Conservation (phyloP, 2,329 filamentous ascomycete species). For the Pseudonectria buxi region DNA sequence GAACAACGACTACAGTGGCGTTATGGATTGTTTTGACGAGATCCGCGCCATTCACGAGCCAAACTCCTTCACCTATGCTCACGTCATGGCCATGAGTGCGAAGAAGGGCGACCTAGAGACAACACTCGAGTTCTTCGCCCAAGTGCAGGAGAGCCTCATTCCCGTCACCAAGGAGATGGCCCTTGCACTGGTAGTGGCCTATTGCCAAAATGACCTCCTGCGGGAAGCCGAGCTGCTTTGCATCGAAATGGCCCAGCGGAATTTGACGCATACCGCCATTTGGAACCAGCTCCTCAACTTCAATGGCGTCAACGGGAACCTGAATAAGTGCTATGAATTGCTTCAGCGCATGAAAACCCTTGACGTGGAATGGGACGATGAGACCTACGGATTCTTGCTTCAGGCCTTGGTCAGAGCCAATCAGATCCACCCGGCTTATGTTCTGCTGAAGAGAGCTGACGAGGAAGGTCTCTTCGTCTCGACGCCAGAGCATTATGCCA, state of each 20-base stretch:
- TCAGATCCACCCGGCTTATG: slow-evolving; percentile 43
- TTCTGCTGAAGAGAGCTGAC: slow-evolving; percentile 39
- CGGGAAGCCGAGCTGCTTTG: slow-evolving; percentile 32
- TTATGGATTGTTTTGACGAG: slow-evolving; percentile 55
- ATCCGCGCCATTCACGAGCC: slow-evolving; percentile 47
- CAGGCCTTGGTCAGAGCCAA: slow-evolving; percentile 41
- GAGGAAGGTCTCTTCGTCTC: slow-evolving; percentile 40
- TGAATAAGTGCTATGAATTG: slow-evolving; percentile 42
- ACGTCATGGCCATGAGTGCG: slow-evolving; percentile 66
- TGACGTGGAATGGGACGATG: slow-evolving; percentile 40
- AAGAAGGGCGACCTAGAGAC: slow-evolving; percentile 66
- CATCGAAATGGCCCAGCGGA: slow-evolving; percentile 44
- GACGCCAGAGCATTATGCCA: slow-evolving; percentile 42
- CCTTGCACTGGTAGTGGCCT: slow-evolving; percentile 59
- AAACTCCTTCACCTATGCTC: slow-evolving; percentile 60
- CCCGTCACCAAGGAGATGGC: slow-evolving; percentile 51
- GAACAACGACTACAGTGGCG: slow-evolving; percentile 59
- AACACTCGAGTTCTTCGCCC: slow-evolving; percentile 57
- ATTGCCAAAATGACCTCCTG: slow-evolving; percentile 40
- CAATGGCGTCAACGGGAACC: slow-evolving; percentile 55
- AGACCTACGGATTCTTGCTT: slow-evolving; percentile 45
- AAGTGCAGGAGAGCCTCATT: slow-evolving; percentile 50
- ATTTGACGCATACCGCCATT: slow-evolving; percentile 50
- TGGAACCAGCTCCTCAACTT: slow-evolving; percentile 75
- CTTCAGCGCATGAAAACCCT: slow-evolving; percentile 42